Base-by-base conservation (phyloP, 345 rosid species). In the Camelina hispida region DNA sequence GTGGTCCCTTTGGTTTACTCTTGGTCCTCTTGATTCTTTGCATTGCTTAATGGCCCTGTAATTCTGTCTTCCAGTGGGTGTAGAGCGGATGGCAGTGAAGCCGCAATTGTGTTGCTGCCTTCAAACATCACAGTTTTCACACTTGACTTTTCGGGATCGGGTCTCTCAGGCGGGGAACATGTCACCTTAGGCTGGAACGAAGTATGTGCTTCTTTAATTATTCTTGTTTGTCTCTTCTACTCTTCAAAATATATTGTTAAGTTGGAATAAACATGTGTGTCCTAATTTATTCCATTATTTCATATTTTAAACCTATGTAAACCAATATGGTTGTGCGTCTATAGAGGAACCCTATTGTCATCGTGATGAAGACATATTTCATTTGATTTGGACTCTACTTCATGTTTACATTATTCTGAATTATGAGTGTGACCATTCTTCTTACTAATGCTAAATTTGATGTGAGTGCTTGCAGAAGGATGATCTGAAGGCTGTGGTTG, bases 1-100 rank as follows among this genome's bases (percentile, higher is more conserved):
- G 30, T 64, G 7, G 14, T 4, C 38, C 56, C 28, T 71, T 65
- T 57, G 32, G 23, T 60, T 57, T 59, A 8, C 62, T 53, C 44
- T 62, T 55, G 35, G 48, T 23, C 66, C 9, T 53, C 61, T 15
- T 42, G 12, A 7, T 20, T 53, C 30, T n/a, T 62, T 23, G 58
- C 25, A 44, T 69, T 53, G 22, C 23, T 60, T 69, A 47, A 70
- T 63, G 60, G 44, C 50, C 14, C 35, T 62, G 10, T 37, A 46
- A 70, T 58, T 69, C 2, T 70, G 3, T 55, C 60, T 6, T 64
- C 22, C 85, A 91, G 98, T 83, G 97, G 98, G 51, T 89, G 97
- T 87, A 83, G 97, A 85, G 92, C 91, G 14, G 98, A 91, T 81
- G 97, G 88, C 14, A 88, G 94, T 83, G 98, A 93, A 89, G 97